These are phyloP conservation scores for Monosporascus sp. DNA, from an alignment of 2,329 filamentous ascomycete genomes.

Conservation along the genomic window DNA sequence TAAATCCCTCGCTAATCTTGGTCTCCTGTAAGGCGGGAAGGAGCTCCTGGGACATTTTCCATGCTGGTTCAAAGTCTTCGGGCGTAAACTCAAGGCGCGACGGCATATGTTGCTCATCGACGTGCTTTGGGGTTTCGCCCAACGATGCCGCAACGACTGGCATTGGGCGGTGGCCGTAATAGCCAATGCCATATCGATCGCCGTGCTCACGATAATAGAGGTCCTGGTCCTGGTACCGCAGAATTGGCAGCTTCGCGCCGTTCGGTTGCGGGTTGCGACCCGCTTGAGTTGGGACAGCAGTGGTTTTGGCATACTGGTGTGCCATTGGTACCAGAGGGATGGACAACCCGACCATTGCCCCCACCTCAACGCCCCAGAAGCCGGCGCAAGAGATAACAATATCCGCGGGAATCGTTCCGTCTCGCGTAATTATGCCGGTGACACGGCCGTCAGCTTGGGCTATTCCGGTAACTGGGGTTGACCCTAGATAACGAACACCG, in stretches of 20 bases:
- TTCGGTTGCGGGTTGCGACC: conserved; percentile 30
- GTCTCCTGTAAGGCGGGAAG: conserved; percentile 46
- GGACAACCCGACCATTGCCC: conserved; percentile 52
- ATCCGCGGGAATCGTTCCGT: conserved; percentile 48
- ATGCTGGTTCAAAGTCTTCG: conserved; percentile 56
- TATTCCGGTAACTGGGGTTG: conserved; percentile 54
- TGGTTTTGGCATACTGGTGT: conserved; percentile 61
- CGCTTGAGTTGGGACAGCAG: conserved; percentile 38
- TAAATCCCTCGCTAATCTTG: conserved; percentile 55
- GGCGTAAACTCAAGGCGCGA: conserved; percentile 55
- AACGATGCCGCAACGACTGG: conserved; percentile 51
- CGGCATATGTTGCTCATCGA: conserved; percentile 57
- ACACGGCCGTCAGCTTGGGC: conserved; percentile 42
- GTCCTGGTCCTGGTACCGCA: conserved; percentile 58
- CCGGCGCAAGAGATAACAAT: conserved; percentile 59
- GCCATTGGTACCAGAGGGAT: conserved; percentile 56
- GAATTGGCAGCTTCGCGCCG: conserved; percentile 50
- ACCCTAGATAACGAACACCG: conserved; percentile 53
- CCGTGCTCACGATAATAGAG: conserved; percentile 63
- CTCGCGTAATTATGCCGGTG: conserved; percentile 49
- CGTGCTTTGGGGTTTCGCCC: conserved; percentile 45
- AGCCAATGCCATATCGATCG: conserved; percentile 57
- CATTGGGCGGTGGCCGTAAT: conserved; percentile 58
- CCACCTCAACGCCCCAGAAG: conserved; percentile 62
- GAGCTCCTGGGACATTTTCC: conserved; percentile 50